phyloP scores from a whole-genome alignment of 352 stramenopile species.

The Phytophthora lateralis region DNA sequence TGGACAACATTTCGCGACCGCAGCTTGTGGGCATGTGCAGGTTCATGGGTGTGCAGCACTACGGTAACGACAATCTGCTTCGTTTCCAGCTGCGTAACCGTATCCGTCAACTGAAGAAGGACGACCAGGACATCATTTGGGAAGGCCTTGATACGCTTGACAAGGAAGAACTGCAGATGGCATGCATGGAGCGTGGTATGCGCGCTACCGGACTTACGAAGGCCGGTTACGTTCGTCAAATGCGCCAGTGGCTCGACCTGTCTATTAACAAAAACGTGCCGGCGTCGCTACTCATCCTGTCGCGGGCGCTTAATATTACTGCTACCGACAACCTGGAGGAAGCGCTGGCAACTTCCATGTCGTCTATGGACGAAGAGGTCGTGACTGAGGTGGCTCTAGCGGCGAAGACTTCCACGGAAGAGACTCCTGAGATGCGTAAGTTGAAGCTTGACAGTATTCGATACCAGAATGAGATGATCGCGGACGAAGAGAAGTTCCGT shows the following conservation, averaged over 20 bases:
- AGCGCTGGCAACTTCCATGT: conserved; percentile 88
- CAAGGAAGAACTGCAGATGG: conserved; percentile 97
- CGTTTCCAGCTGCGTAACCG: conserved; percentile 95
- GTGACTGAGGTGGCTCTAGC: conserved; percentile 87
- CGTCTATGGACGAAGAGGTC: conserved; percentile 87
- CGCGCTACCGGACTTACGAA: conserved; percentile 96
- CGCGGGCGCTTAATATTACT: conserved; percentile 96
- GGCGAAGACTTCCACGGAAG: conserved; percentile 70
- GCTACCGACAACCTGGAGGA: conserved; percentile 81
- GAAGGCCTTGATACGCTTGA: conserved; percentile 97
- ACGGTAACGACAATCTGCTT: conserved; percentile 96
- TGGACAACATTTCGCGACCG: conserved; percentile 97
- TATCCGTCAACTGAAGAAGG: conserved; percentile 95
- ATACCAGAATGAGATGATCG: conserved; percentile 97
- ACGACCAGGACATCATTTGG: conserved; percentile 99
- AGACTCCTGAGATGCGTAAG: conserved; percentile 77
- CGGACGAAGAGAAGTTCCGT: conserved; percentile 91
- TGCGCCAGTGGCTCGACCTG: conserved; percentile 98
- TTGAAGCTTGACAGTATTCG: conserved; percentile 92
- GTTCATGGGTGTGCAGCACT: conserved; percentile 97
- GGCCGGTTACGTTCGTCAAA: conserved; percentile 94
- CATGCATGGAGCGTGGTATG: conserved; percentile 98
- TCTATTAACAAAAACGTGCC: conserved; percentile 98
- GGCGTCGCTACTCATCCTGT: conserved; percentile 99
- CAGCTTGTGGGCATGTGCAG: conserved; percentile 97